Base-by-base conservation (phyloP, 164 flowering plant species). In the Malania oleifera region DNA sequence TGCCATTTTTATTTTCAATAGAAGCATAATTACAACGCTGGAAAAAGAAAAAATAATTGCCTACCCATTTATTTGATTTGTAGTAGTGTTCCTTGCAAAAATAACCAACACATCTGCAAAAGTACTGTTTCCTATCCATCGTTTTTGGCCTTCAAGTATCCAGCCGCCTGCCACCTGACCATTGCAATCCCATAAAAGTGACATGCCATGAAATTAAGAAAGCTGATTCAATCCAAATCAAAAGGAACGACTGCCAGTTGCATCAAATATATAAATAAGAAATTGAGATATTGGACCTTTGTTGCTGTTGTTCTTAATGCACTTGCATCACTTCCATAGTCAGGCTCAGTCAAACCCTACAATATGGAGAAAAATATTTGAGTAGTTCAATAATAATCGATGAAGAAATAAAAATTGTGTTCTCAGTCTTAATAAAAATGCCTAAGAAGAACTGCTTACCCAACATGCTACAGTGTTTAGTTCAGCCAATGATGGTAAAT, bases 91-190 rank as follows among this genome's bases (percentile, higher is more conserved):
- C 71, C 95, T 75, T 2, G 97, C 96, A 75, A 87, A 88, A 56
- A 93, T 71, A 63, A 93, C 77, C 71, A 93, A 60, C 35, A 93
- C 41, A 73, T 93, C 99, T 11, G 97, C 96, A 79, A 93, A 93
- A n/a, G 97, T 90, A 67, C 95, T 83, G 60, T 93, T 93, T 52
- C 97, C 97, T 46, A 93, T 93, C 99, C 97, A 93, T 6, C 97
- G 92, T 62, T 93, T 93, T 70, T 90, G 95, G 52, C 99, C 97
- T 64, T 88, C 87, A 63, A 93, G 73, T 52, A 88, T 56, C 97
- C 97, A 93, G 54, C 99, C 99, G 62, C 97, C 95, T 43, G 75
- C 80, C 44, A 88, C 92, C 99, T 90, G 70, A 68, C 40, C 51
- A 59, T 56, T 56, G 47, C 60, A 68, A 3, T 51, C 19, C 50